These are phyloP conservation scores for Aschersonia sp. DNA, from an alignment of 2,329 filamentous ascomycete species.

Conservation along the genomic window DNA sequence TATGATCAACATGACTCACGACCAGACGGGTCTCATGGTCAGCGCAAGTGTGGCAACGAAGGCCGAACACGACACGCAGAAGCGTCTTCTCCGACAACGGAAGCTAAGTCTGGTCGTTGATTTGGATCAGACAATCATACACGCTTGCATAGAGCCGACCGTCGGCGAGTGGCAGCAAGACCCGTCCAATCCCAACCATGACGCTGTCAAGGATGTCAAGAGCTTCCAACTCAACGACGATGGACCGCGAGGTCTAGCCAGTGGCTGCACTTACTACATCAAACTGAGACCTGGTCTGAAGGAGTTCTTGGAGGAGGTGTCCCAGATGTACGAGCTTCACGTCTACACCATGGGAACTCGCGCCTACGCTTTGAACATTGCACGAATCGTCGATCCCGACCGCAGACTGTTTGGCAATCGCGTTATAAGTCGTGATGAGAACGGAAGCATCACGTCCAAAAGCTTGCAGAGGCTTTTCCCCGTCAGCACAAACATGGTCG, in stretches of 20 bases:
- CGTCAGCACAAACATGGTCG: constrained; percentile 96
- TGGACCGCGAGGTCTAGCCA: constrained; percentile 50
- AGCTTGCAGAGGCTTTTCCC: constrained; percentile 84
- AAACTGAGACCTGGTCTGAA: constrained; percentile 82
- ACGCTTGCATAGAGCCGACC: constrained; percentile 92
- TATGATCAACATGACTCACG: constrained; percentile 88
- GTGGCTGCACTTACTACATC: constrained; percentile 92
- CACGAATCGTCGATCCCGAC: constrained; percentile 82
- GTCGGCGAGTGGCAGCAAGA: constrained; percentile 92
- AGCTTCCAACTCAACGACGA: constrained; percentile 85
- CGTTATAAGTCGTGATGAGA: constrained; percentile 93
- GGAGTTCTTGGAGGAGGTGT: constrained; percentile 64
- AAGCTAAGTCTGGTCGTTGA: constrained; percentile 93
- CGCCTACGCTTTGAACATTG: constrained; percentile 87
- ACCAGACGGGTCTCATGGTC: constrained; percentile 75
- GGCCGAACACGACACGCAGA: constrained; percentile 76
- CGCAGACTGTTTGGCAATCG: constrained; percentile 83
- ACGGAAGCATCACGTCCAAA: constrained; percentile 83
- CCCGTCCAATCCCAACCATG: constrained; percentile 75
- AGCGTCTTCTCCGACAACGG: constrained; percentile 60
- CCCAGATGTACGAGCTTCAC: constrained; percentile 80
- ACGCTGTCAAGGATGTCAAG: constrained; percentile 75
- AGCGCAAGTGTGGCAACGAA: constrained; percentile 67
- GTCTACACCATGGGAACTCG: constrained; percentile 99
- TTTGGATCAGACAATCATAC: constrained; percentile 95